Evolutionary conservation across 208 protist genomes (phyloP).

Genomic region (Lotmaria passim): DNA sequence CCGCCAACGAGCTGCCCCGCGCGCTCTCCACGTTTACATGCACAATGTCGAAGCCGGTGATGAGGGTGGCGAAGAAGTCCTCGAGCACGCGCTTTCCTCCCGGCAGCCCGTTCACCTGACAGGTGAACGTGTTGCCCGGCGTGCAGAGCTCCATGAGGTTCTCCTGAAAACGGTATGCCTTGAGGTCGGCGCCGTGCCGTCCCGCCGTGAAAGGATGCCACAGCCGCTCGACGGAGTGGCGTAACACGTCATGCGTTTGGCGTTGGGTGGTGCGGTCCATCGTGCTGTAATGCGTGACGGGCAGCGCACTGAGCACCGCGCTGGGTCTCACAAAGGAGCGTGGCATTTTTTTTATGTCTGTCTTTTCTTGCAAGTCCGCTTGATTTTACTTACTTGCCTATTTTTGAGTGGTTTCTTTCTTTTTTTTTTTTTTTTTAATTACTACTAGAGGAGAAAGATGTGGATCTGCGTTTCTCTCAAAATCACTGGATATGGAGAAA

Average conservation of each 20-base stretch:
- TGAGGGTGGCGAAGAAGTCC: conserved; percentile 64
- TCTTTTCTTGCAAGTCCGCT: background rate
- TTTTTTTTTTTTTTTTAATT: conserved; percentile 13
- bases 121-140: conserved; percentile 54
- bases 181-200: conserved; percentile 43
- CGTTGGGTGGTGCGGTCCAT: conserved; percentile 18
- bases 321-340: background rate
- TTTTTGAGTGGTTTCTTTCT: too few relatives aligned
- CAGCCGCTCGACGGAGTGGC: conserved; percentile 56
- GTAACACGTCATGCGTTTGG: conserved; percentile 41
- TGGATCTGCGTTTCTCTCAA: too few relatives aligned
- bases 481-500: too few relatives aligned
- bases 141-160: conserved; percentile 48
- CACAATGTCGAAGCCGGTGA: conserved; percentile 81
- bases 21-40: conserved; percentile 45
- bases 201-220: conserved; percentile 64
- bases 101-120: conserved; percentile 71
- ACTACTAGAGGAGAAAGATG: too few relatives aligned
- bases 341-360: conserved; percentile 1
- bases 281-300: conserved; percentile 3
- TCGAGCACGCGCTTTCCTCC: conserved; percentile 55
- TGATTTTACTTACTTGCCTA: too few relatives aligned
- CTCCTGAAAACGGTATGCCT: conserved; percentile 58
- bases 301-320: conserved; percentile 20
- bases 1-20: conserved; percentile 14